Evolutionary conservation across 2,329 filamentous ascomycete genomes (phyloP), one percentile per base, ranked within the genome.

Genomic region (Monosporascus sp.): DNA sequence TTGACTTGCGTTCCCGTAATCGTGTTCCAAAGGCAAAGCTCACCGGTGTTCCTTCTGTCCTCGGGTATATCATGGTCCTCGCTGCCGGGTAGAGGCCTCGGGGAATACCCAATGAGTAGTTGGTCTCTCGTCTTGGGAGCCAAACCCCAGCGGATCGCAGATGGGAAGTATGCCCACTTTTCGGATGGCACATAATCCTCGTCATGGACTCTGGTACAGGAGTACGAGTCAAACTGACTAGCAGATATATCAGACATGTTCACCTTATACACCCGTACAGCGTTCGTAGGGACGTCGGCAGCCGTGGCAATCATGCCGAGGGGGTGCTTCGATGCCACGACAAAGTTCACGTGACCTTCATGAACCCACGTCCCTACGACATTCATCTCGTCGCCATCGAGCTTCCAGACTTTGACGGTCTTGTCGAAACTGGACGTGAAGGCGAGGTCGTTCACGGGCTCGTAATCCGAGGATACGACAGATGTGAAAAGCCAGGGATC

Each of bases 401-500:
- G 70, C 26, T 67, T 72, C 84, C 84, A 87, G 2, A 80, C 69
- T 55, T 85, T 85, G 52, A 85, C 83, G 0, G 79, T 83, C 26
- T 74, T 72, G 60, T 87, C 84, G 57, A 85, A 87, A 58, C 82
- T 82, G 0, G 81, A 81, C 0, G 83, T 86, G 54, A 80, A 86
- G 0, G 76, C 77, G 5, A 78, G 67, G 2, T 73, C 69, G 27
- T 72, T 72, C 0, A 58, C 52, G 2, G 69, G 60, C 53, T 81
- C 79, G 57, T 81, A 82, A 50, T 84, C 81, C 0, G 82, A 84
- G 5, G 81, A 80, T 0, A 85, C 83, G 0, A 87, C 83, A 0
- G 84, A 85, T 0, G 81, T 79, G 59, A 84, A 87, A 0, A 86
- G 69, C 83, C 83, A 87, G 0, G 80, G 80, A 48, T 83, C 80